Conservation (phyloP, 805 yeast genomes). For the Pichia cabralensis region DNA sequence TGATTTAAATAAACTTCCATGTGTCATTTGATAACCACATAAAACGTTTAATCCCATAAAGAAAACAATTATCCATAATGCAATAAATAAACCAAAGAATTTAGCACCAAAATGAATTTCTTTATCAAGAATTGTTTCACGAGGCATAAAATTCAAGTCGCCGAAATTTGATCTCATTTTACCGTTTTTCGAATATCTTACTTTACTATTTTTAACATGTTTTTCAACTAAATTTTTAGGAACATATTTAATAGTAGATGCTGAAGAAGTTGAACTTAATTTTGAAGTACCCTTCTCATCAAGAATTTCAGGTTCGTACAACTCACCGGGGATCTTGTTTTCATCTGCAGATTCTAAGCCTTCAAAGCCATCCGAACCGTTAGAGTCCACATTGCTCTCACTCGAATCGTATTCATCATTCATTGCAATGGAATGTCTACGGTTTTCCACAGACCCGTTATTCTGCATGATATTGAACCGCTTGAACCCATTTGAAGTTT, state of each 20-base stretch:
- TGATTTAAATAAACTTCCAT: slow-evolving; percentile 37
- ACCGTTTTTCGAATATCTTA: slow-evolving; percentile 23
- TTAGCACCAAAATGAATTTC: slow-evolving; percentile 33
- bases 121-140: slow-evolving; percentile 46
- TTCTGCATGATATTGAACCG: slow-evolving; percentile 5
- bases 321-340: too few species aligned
- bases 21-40: slow-evolving; percentile 39
- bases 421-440: slow-evolving; percentile 15
- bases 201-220: slow-evolving; percentile 4
- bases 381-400: slow-evolving; percentile 1
- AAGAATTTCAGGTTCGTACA: too few species aligned
- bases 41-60: slow-evolving; percentile 43
- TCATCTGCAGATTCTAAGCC: too few species aligned
- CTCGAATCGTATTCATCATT: slow-evolving; percentile 16
- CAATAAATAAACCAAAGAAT: slow-evolving; percentile 74
- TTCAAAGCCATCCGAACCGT: background rate
- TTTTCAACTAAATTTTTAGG: background rate
- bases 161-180: slow-evolving; percentile 41
- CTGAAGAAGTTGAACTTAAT: background rate
- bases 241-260: too few species aligned
- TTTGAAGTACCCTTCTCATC: too few species aligned
- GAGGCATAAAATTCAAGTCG: slow-evolving; percentile 37
- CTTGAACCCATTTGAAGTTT: slow-evolving; percentile 2
- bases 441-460: background rate
- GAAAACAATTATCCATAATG: slow-evolving; percentile 65